Evolutionary conservation across 106 monocot genomes (phyloP).

Genomic region (Acanthochlamys bracteata): DNA sequence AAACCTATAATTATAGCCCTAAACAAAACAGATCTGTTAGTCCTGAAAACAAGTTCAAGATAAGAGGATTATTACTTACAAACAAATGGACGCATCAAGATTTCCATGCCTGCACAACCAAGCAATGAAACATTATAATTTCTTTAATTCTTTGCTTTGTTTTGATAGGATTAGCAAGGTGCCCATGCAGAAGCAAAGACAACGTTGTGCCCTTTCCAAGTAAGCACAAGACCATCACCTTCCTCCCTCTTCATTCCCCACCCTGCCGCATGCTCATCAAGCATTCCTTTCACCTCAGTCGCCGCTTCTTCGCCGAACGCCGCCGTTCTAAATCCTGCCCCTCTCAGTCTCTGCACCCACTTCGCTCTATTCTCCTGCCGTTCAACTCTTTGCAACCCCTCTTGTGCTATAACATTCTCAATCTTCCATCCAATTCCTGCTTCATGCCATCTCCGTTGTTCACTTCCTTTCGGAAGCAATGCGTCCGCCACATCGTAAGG

Average conservation of each 20-base stretch:
- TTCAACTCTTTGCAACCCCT: constrained; percentile 78
- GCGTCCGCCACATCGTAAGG: constrained; percentile 80
- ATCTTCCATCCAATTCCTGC: constrained; percentile 77
- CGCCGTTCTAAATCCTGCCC: constrained; percentile 51
- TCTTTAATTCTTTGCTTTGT: no score
- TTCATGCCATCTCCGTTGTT: constrained; percentile 77
- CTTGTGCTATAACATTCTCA: constrained; percentile 75
- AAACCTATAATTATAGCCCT: no score
- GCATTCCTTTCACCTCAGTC: constrained; percentile 62
- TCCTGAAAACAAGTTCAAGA: no score
- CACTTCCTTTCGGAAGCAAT: constrained; percentile 55
- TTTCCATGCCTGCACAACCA: no score
- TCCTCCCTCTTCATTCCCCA: constrained; percentile 91
- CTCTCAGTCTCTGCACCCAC: constrained; percentile 78
- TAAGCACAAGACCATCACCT: constrained; percentile 60
- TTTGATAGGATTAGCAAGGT: constrained; percentile 10
- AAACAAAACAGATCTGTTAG: no score
- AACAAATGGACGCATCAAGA: no score
- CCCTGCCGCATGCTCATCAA: constrained; percentile 85
- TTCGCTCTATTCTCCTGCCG: constrained; percentile 58
- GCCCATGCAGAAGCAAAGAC: constrained; percentile 84
- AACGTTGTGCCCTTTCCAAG: constrained; percentile 94
- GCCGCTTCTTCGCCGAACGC: constrained; percentile 66
- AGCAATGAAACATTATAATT: no score
- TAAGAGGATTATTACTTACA: no score